Conservation (phyloP, 2,329 filamentous ascomycete genomes). For the Emergomyces pasteurianus region DNA sequence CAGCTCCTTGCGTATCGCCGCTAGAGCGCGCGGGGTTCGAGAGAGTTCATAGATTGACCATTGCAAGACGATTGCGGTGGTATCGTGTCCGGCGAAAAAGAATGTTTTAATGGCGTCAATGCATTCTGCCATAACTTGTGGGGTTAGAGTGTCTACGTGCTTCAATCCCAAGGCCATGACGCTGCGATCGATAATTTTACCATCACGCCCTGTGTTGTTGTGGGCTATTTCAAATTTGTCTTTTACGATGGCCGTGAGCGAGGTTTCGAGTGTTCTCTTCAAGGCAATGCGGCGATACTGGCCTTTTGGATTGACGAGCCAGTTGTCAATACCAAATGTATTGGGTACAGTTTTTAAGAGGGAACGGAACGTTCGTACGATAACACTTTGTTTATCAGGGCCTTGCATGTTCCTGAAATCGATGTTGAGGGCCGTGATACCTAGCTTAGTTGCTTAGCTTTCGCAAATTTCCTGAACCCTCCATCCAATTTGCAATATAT, state of each 20-base stretch:
- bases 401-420: background rate
- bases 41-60: background rate
- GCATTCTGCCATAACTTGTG: background rate
- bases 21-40: background rate
- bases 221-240: background rate
- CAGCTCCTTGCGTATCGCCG: slow-evolving; percentile 35
- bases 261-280: background rate
- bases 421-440: background rate
- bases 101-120: background rate
- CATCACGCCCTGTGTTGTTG: background rate
- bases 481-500: background rate
- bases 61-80: background rate
- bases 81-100: background rate
- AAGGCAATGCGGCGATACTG: background rate
- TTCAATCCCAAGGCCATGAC: background rate
- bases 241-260: background rate
- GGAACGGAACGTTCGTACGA: background rate
- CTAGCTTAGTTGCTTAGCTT: background rate
- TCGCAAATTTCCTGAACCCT: background rate
- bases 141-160: background rate
- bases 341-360: background rate
- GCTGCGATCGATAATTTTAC: background rate
- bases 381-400: background rate
- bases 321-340: background rate
- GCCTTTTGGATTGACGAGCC: background rate